Evolutionary conservation across 2,329 filamentous ascomycete species (phyloP), one percentile per base, ranked within the genome.

Genomic region (Cladosporium sp.): DNA sequence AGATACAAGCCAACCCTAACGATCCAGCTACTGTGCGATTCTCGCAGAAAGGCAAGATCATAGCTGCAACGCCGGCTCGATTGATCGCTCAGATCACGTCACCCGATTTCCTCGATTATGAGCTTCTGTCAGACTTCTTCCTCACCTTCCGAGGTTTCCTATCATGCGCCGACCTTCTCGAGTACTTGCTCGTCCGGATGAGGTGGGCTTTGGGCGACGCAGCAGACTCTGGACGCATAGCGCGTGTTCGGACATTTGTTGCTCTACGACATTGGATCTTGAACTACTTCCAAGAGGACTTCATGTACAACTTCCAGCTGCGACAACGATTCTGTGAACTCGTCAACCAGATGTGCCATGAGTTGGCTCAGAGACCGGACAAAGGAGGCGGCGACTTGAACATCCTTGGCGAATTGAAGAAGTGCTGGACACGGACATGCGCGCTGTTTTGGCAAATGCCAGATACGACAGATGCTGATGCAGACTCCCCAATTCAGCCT

Each of bases 251-350:
- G 40, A 95, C 92, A 0, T 99, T 97, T 75, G 94, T 97, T 24
- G 94, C 94, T 7, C 80, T 97, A 44, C 86, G 94, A 57, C 94
- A 99, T 73, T 99, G 94, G 94, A 92, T 97, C 58, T 76, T 99
- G 61, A 99, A 99, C 72, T 99, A 99, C 73, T 99, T 97, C 65
- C 82, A 90, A 56, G 94, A 99, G 69, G 94, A 99, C 70, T 99
- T 96, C 70, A 84, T 95, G 39, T 74, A 87, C 22, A 85, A 92
- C 69, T 86, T 88, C 68, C 78, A 83, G 44, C 78, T 97, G 32
- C 86, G 93, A 8, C 77, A 83, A 4, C 83, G 84, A 15, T 97
- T 97, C 69, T 97, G 93, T 73, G 79, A 85, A 32, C 79, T 91
- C 8, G 80, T 97, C 58, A 97, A 97, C 70, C 70, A 71, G 22